Percentiles rank a stretch among this genome's conserved stretches.
These are phyloP conservation scores for Huiozyma sinensis DNA, from an alignment of 805 yeast genomes.

Conservation along the genomic window DNA sequence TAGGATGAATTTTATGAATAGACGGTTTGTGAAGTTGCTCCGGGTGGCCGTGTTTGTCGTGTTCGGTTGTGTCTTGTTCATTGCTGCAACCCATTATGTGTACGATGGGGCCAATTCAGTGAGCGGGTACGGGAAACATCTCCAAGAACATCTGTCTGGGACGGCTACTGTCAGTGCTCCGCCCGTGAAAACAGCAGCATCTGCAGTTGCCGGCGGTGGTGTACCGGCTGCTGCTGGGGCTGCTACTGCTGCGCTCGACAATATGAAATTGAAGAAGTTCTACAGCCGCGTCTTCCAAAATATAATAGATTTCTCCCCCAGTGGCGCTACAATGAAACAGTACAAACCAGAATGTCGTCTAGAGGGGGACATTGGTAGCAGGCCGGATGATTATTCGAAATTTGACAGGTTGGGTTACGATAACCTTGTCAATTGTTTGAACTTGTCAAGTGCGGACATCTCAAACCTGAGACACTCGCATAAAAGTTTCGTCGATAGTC, in stretches of 20 bases:
- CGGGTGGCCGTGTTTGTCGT: slow-evolving; percentile 8
- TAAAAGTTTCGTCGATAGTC: slow-evolving; percentile 10
- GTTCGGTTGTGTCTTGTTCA: slow-evolving; percentile 6
- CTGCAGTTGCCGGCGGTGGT: no score
- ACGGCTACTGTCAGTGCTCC: neutral
- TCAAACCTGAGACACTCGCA: slow-evolving; percentile 12
- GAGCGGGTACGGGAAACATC: slow-evolving; percentile 10
- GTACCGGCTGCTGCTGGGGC: neutral
- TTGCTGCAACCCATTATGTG: slow-evolving; percentile 7
- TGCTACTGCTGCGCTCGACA: neutral
- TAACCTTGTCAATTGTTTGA: slow-evolving; percentile 17
- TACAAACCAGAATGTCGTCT: slow-evolving; percentile 12
- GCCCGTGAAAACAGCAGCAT: no score
- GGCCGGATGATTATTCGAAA: slow-evolving; percentile 13
- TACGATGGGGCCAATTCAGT: slow-evolving; percentile 9
- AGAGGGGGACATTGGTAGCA: slow-evolving; percentile 15
- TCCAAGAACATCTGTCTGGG: slow-evolving; percentile 8
- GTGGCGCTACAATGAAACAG: slow-evolving; percentile 14
- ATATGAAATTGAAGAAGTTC: slow-evolving; percentile 9
- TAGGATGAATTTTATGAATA: neutral
- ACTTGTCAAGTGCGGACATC: slow-evolving; percentile 11
- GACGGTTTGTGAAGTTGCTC: slow-evolving; percentile 1
- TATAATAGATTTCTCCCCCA: slow-evolving; percentile 16
- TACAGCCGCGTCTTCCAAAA: slow-evolving; percentile 18
- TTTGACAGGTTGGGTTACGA: slow-evolving; percentile 15